Evolutionary conservation across 140 eudicot genomes (phyloP), one percentile per base, ranked within the genome.

Genomic region (Anethum foeniculum): DNA sequence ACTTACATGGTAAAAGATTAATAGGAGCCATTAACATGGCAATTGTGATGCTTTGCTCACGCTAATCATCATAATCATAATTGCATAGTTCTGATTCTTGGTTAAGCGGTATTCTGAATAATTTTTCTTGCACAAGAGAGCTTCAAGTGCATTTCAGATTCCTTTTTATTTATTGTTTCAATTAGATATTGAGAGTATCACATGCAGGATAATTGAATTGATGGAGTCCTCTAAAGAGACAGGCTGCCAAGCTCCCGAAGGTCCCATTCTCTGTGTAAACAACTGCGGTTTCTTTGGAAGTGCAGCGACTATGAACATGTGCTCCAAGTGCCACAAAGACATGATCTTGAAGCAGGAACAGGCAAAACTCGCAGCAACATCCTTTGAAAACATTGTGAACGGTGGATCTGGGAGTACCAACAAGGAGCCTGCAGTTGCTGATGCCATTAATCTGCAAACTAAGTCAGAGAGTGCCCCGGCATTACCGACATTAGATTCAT

Each of bases 281-380:
- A 91, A 89, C 87, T 93, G 98, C 36, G 98, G 98, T 3, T 93
- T 93, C 85, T 92, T 90, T 21, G 98, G 98, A 25, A 91, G 97
- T 86, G 93, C 93, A 15, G 90, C 93, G 25, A 93, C 98, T 62
- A 91, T 91, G 98, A 93, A 93, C 80, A 93, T 93, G 98, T 93
- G 98, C 64, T 93, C 98, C 81, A 93, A 93, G 81, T 93, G 98
- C 85, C 96, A 91, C 95, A 91, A 88, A 76, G 98, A 91, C 84
- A 86, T 86, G 88, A 84, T 91, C 75, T 39, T 91, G 82, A 93
- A 93, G 80, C 91, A 91, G 81, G 92, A 90, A 54, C 94, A 93
- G 15, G 93, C 93, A 62, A 86, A 91, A 84, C 88, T 93, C 68
- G 98, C 96, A 73, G 91, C 94, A 34, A 80, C 98, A 32, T 93